Base-by-base conservation (phyloP, 225 moss, liverwort and hornwort genomes). In the Thuidium tamariscinum region DNA sequence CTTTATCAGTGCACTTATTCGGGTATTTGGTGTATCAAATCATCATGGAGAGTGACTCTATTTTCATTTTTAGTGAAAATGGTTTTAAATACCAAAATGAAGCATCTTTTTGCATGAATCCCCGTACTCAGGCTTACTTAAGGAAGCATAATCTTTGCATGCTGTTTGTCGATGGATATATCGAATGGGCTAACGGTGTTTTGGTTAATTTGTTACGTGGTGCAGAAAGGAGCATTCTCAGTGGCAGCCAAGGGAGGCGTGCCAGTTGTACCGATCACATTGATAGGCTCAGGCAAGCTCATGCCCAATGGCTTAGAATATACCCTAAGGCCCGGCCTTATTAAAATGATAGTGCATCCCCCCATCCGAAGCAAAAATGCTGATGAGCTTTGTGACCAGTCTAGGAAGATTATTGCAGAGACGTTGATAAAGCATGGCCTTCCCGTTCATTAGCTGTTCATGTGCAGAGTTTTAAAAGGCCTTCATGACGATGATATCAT, bases 151-250 rank as follows among this genome's bases (percentile, higher is more conserved):
- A 55, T 80, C 44, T 48, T 81, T 81, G 64, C 62, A 46, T 81
- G 56, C 61, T 30, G 30, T 65, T 16, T 84, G 27, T 75, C 51
- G 25, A 52, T 65, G 79, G 57, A 16, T 61, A 51, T 62, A 54
- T 87, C 49, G 68, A 81, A 55, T 81, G 59, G 16, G 77, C 75
- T 77, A 64, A 72, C 46, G 56, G 61, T 42, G 12, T 51, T 54
- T 77, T 72, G 61, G 51, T 73, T 19, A 44, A 17, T 77, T 83
- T 80, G 85, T 52, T 64, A 44, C 60, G 71, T 71, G 89, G 37
- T 86, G 86, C 95, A 98, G 98, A 98, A 97, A 97, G 98, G 98
- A 84, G 98, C 98, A 34, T 98, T 98, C 65, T 95, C 94, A 66
- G 95, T 98, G 90, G 98, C 98, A 86, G 94, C 89, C 19, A 98